Conservation (phyloP, 2,329 filamentous ascomycete species). For the Lojkania enalia region DNA sequence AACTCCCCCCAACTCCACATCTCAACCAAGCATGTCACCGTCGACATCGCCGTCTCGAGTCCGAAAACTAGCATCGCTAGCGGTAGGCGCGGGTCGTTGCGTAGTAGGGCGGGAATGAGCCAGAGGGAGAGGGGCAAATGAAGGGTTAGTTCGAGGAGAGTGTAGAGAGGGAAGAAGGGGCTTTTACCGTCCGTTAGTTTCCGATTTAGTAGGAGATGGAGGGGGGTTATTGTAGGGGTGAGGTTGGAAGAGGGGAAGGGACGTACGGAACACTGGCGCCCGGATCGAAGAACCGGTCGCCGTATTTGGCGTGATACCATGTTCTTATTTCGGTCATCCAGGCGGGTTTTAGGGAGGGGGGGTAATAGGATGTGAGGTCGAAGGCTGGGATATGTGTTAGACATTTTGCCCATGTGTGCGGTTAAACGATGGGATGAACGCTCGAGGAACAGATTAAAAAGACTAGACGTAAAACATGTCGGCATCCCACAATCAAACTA, state of each 20-base stretch:
- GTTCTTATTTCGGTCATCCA: slow-evolving; percentile 56
- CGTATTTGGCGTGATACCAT: slow-evolving; percentile 64
- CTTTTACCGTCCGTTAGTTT: slow-evolving; percentile 19
- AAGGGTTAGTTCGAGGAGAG: slow-evolving; percentile 62
- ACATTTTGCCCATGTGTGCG: too few relatives aligned
- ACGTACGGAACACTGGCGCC: slow-evolving; percentile 58
- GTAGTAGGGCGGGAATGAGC: slow-evolving; percentile 59
- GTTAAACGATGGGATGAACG: too few relatives aligned
- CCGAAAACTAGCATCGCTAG: slow-evolving; percentile 64
- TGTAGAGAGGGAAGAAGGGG: slow-evolving; percentile 61
- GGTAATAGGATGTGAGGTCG: slow-evolving; percentile 64
- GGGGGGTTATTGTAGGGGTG: neutral
- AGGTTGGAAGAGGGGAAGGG: neutral
- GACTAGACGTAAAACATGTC: too few relatives aligned
- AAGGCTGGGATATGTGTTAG: slow-evolving; percentile 53
- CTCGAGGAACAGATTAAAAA: too few relatives aligned
- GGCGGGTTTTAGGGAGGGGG: slow-evolving; percentile 52
- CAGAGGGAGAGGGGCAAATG: slow-evolving; percentile 65
- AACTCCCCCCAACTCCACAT: slow-evolving; percentile 57
- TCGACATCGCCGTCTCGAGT: slow-evolving; percentile 63
- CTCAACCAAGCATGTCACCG: slow-evolving; percentile 64
- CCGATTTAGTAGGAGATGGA: slow-evolving; percentile 2
- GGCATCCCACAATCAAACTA: too few relatives aligned
- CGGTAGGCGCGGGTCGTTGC: slow-evolving; percentile 61
- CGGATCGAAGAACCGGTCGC: slow-evolving; percentile 64